A percentile compares a stretch with the other conserved stretches of the same genome.
Evolutionary conservation across 1,284 basidiomycete species (phyloP).

Genomic region (Stygiomarasmius scandens): DNA sequence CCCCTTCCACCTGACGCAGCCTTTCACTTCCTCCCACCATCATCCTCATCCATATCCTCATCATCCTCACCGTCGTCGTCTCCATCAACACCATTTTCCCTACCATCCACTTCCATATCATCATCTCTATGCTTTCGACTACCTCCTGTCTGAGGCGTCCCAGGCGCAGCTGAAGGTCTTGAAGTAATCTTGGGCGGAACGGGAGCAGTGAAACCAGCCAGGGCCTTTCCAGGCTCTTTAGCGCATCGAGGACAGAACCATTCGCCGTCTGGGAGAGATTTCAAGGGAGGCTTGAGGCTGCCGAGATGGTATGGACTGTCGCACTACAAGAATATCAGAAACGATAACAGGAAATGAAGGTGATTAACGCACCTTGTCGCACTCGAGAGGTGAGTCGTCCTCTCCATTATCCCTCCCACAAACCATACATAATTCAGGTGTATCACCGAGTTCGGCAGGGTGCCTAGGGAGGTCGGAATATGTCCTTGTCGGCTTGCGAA

Average conservation of each 20-base stretch:
- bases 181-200: constrained; percentile 26
- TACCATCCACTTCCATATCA: background rate
- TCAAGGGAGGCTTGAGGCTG: constrained; percentile 81
- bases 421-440: constrained; percentile 70
- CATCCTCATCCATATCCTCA: constrained; percentile 20
- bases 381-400: constrained; percentile 73
- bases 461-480: constrained; percentile 72
- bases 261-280: constrained; percentile 82
- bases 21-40: constrained; percentile 30
- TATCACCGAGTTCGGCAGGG: constrained; percentile 74
- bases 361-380: constrained; percentile 72
- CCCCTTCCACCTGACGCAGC: constrained; percentile 21
- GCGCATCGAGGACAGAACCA: constrained; percentile 87
- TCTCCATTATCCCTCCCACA: constrained; percentile 73
- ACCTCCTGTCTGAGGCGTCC: constrained; percentile 1
- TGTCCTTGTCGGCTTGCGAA: background rate
- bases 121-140: constrained; percentile 9
- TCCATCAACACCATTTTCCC: constrained; percentile 11
- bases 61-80: constrained; percentile 19
- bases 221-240: constrained; percentile 44
- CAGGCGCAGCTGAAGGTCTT: constrained; percentile 7
- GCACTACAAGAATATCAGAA: constrained; percentile 51
- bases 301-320: constrained; percentile 86
- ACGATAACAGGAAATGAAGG: background rate
- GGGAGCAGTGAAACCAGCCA: constrained; percentile 31